These are phyloP conservation scores for Populus tremula DNA, from an alignment of 345 rosid genomes.

Conservation along the genomic window DNA sequence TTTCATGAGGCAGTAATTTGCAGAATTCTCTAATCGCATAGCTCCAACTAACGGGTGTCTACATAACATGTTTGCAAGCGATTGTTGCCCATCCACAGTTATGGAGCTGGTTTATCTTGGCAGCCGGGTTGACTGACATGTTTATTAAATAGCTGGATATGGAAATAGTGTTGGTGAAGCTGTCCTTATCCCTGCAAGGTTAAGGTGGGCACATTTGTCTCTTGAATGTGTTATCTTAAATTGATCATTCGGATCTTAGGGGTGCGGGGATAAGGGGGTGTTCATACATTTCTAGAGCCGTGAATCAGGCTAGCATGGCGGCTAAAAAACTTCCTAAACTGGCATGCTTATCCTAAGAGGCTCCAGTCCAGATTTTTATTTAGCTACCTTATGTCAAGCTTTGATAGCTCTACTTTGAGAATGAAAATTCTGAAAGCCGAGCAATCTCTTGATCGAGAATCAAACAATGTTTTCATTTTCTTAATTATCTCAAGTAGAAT, in stretches of 20 bases:
- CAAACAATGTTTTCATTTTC: background rate
- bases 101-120: slow-evolving; percentile 78
- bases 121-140: slow-evolving; percentile 88
- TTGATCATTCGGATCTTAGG: slow-evolving; percentile 57
- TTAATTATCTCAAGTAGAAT: background rate
- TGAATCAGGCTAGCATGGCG: background rate
- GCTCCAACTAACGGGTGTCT: slow-evolving; percentile 39
- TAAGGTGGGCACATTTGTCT: slow-evolving; percentile 97
- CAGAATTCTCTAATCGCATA: slow-evolving; percentile 30
- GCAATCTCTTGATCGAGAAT: background rate
- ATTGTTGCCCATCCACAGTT: slow-evolving; percentile 61
- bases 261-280: slow-evolving; percentile 92
- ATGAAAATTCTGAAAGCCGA: background rate
- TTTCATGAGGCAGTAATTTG: slow-evolving; percentile 19
- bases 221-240: slow-evolving; percentile 77
- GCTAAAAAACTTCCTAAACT: background rate
- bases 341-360: background rate
- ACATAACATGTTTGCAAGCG: slow-evolving; percentile 49
- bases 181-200: slow-evolving; percentile 96
- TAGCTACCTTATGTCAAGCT: slow-evolving; percentile 5
- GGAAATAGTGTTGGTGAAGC: slow-evolving; percentile 42
- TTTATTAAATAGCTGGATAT: slow-evolving; percentile 38
- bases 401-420: slow-evolving; percentile 4
- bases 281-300: slow-evolving; percentile 12
- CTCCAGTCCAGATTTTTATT: background rate